Evolutionary conservation across 176 grass and related monocot species (phyloP).

Genomic region (Stipa capillata): DNA sequence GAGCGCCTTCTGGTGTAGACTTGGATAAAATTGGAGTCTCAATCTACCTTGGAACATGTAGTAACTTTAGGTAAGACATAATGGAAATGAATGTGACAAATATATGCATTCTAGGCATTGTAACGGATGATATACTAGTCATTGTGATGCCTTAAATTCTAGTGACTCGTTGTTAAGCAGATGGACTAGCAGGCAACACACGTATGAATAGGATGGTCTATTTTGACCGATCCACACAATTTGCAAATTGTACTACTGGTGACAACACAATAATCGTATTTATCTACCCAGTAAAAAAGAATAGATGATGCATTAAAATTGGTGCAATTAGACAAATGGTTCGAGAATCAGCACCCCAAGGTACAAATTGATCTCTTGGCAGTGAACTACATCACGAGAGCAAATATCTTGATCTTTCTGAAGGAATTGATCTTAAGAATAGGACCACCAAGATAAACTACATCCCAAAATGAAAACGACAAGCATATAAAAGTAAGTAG

Average conservation of each 20-base stretch:
- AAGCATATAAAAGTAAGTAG: background rate
- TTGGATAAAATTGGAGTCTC: constrained; percentile 99
- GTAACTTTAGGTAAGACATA: constrained; percentile 33
- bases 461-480: background rate
- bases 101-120: background rate
- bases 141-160: background rate
- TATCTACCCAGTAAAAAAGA: background rate
- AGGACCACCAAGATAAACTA: background rate
- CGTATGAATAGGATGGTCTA: background rate
- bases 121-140: background rate
- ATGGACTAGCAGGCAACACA: background rate
- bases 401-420: background rate
- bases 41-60: constrained; percentile 92
- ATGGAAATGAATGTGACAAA: background rate
- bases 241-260: background rate
- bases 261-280: background rate
- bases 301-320: background rate
- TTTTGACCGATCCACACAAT: background rate
- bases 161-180: background rate
- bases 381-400: background rate
- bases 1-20: constrained; percentile 94
- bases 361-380: background rate
- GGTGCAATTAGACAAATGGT: background rate
- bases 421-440: background rate
- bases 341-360: background rate